Base-by-base conservation (phyloP, 1,139 yeast genomes). In the Geotrichum carabidarum region DNA sequence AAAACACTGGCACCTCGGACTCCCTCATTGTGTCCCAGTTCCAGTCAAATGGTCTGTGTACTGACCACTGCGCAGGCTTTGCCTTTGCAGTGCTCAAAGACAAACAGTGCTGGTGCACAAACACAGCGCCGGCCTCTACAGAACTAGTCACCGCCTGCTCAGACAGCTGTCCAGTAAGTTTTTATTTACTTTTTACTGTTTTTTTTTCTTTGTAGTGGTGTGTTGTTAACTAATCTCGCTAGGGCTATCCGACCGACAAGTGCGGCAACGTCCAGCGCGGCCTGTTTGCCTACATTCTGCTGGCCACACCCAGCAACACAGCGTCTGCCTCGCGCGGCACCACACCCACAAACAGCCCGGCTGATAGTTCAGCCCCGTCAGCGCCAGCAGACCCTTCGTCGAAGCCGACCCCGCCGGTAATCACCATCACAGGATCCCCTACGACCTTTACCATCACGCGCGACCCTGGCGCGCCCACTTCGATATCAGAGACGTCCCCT, bases 91-190 rank as follows among this genome's bases (percentile, higher is more conserved):
- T 84, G 48, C 68, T 83, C 17, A 83, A 76, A 57, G 74, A 72
- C 27, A 62, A 69, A 52, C 58, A 73, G 50, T 84, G 90, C 67
- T 84, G 83, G 80, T 84, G 90, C 64, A 75, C 86, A 9, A 74
- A 83, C 63, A 64, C 67, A 38, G 68, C 78, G 4, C 87, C 88
- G 0, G 72, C 64, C 2, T 48, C 60, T 6, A 51, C 59, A 30
- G 68, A 70, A 0, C 61, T 65, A 38, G 53, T 67, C 38, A 54
- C 66, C 32, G 60, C 73, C 22, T 84, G 90, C 68, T 64, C 71
- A 42, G 68, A 65, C 2, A 63, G 67, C 1, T 84, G 90, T 68
- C 86, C 86, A 8, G 45, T 45, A 45, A 35, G 49, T 45, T n/a
- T 22, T 35, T 8, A n/a, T n/a, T n/a, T n/a, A n/a, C n/a, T n/a